Base-by-base conservation (phyloP, 768 basidiomycete genomes). In the Leccinum subtestaceum region DNA sequence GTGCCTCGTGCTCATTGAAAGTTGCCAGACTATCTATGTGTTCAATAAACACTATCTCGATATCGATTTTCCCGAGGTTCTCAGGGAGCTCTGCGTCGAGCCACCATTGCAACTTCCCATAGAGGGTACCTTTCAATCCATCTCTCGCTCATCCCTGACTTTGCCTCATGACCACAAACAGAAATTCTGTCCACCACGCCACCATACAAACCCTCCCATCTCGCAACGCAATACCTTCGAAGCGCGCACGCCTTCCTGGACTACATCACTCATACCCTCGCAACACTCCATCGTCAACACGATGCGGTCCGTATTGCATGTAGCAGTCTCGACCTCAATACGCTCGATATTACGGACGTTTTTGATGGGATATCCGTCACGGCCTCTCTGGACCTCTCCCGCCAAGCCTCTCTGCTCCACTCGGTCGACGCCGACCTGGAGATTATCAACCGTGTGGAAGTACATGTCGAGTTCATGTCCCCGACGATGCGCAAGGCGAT, bases 41-140 rank as follows among this genome's bases (percentile, higher is more conserved):
- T 94, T 90, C 75, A 93, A 93, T 74, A 91, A 91, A 67, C 77
- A 82, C 66, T 89, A 88, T 65, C 80, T 94, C 38, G 89, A 91
- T 62, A 77, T 84, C 47, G 84, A 88, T 52, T 56, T 88, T 29
- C 82, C 86, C 2, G 81, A 87, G 46, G 85, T 90, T 25, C 71
- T 92, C 15, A 77, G 72, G n/a, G 80, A 83, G 45, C 80, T 93
- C n/a, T 79, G 74, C 15, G 76, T 85, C 17, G 81, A 85, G 47
- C 77, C 89, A 2, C 78, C 80, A 17, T 65, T 89, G 23, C 87
- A 91, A 62, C 84, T 86, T n/a, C 79, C 82, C 17, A 81, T 89
- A 60, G 88, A 91, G 74, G 87, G 91, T 88, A 58, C 55, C 77
- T 65, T 8, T 27, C 12, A 13, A 25, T 53, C 19, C 46, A 25